Conservation (phyloP, 352 stramenopile genomes). For the Blastocystis sp. region DNA sequence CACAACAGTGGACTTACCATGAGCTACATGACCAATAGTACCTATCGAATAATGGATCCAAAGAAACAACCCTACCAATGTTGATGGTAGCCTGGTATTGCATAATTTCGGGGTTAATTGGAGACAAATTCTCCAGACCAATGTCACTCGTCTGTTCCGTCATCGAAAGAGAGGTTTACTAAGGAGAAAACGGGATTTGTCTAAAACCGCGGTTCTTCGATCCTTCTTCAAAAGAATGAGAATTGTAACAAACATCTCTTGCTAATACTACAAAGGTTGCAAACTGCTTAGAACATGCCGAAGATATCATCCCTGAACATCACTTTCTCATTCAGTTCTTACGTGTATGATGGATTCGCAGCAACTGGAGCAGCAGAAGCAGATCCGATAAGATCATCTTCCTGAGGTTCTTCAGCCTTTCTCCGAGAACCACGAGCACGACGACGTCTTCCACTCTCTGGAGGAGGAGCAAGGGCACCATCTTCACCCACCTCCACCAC, state of each 20-base stretch:
- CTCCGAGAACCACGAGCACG: neutral
- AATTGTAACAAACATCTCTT: neutral
- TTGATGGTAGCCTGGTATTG: slow-evolving; percentile 95
- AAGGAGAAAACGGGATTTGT: neutral
- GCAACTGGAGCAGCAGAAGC: too few species aligned
- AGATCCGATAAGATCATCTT: neutral
- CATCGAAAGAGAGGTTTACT: slow-evolving; percentile 33
- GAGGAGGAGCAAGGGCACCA: too few species aligned
- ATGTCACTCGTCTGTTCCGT: slow-evolving; percentile 40
- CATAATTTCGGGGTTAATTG: slow-evolving; percentile 77
- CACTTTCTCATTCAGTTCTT: too few species aligned
- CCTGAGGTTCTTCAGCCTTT: slow-evolving; percentile 1
- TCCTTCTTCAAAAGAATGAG: slow-evolving; percentile 21
- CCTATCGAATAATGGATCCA: slow-evolving; percentile 94
- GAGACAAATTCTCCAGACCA: slow-evolving; percentile 52
- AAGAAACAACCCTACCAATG: slow-evolving; percentile 97
- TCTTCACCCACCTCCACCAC: neutral
- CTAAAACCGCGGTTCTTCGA: too few species aligned
- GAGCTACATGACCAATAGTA: slow-evolving; percentile 98
- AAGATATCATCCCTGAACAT: too few species aligned
- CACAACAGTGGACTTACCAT: slow-evolving; percentile 98
- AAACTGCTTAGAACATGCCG: too few species aligned
- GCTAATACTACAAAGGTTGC: too few species aligned
- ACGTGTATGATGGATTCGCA: too few species aligned
- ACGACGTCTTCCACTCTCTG: too few species aligned